Evolutionary conservation across 1,284 basidiomycete species (phyloP), one percentile per base, ranked within the genome.

Genomic region (Naganishia cerealis): DNA sequence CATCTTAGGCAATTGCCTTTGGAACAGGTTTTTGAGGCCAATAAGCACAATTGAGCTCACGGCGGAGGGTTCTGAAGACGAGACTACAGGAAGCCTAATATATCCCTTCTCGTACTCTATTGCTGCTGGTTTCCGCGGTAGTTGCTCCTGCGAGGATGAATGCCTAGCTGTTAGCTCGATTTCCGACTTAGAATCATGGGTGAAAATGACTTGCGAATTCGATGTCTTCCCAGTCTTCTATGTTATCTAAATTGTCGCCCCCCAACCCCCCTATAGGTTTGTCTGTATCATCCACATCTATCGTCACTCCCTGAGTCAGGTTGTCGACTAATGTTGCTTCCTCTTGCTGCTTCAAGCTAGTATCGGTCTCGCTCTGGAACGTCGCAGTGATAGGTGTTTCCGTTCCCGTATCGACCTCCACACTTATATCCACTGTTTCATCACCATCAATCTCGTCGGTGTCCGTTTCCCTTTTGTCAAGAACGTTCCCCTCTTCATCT

Each of bases 1-100:
- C 96, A 99, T 99, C 81, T 98, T 98, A 9, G 96, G 96, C 7
- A 99, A 82, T 79, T 99, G 96, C 72, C 92, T 92, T 79, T 97
- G 95, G 77, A 99, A 99, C 29, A 99, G 87, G 29, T 93, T 95
- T 82, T 98, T 99, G 70, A 98, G 84, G 13, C 94, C 93, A 0
- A 94, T 94, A 57, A 98, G 85, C 65, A 99, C 88, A 67, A 98
- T 88, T 48, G 90, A 83, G 0, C 89, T 89, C 33, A 87, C 86
- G 0, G 91, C 88, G 54, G 87, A 81, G 24, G 86, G 85, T 75
- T 95, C 90, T 72, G 96, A 93, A 0, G 80, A 80, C 70, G 90
- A 88, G 0, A 98, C 92, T 7, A 94, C 87, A 0, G 87, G 86
- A 67, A 98, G 89, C 71, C 88, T 85, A 73, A 99, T 97, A 68